These are phyloP conservation scores for Phytophthora europaea DNA, from an alignment of 352 stramenopile species.

Conservation along the genomic window DNA sequence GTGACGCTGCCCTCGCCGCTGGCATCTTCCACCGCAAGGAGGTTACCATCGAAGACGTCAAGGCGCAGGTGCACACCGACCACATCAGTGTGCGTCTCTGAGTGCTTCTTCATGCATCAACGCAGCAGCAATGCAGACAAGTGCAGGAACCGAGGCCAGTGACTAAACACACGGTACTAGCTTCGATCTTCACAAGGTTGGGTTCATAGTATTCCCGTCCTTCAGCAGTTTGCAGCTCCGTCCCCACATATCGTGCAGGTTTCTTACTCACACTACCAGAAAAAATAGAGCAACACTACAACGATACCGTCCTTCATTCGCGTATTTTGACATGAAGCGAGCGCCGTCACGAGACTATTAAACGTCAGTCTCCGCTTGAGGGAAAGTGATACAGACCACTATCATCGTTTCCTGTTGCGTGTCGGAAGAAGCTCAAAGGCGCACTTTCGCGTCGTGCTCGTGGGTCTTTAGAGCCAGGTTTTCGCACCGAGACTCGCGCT, in stretches of 20 bases:
- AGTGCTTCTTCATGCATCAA: constrained; percentile 18
- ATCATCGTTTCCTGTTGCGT: constrained; percentile 2
- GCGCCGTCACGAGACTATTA: no score
- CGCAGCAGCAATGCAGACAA: constrained; percentile 15
- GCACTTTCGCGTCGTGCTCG: constrained; percentile 10
- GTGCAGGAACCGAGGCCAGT: neutral
- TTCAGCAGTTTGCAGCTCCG: constrained; percentile 18
- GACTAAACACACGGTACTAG: constrained; percentile 2
- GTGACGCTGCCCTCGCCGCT: constrained; percentile 97
- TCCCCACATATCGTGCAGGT: constrained; percentile 19
- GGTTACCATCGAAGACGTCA: constrained; percentile 96
- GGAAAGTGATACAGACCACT: constrained; percentile 43
- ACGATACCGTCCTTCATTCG: constrained; percentile 1
- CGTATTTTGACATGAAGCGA: neutral
- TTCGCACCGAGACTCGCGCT: neutral
- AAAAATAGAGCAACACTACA: constrained; percentile 39
- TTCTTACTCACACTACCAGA: constrained; percentile 13
- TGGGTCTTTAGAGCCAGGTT: neutral
- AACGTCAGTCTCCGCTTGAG: constrained; percentile 1
- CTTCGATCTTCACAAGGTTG: constrained; percentile 10
- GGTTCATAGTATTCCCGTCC: constrained; percentile 1
- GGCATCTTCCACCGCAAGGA: constrained; percentile 99
- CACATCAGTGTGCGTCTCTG: constrained; percentile 78
- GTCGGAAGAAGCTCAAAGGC: constrained; percentile 16
- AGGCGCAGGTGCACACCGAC: constrained; percentile 87